Evolutionary conservation across 257 asterid species (phyloP).

Genomic region (Salvia rosmarinus): DNA sequence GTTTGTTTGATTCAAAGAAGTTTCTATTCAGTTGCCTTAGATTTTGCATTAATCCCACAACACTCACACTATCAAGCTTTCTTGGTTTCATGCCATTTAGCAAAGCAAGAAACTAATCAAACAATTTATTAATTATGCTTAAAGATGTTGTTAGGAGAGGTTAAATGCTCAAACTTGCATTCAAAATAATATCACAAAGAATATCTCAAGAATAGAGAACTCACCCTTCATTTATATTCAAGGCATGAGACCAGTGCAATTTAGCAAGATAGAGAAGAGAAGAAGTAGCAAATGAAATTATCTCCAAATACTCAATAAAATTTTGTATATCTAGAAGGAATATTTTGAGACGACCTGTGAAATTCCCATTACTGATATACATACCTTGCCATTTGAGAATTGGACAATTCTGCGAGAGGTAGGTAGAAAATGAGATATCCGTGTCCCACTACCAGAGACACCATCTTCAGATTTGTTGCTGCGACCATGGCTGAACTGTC

Average conservation of each 20-base stretch:
- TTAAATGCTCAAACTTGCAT: slow-evolving; percentile 7
- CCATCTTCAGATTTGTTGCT: slow-evolving; percentile 84
- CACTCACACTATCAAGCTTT: not conserved
- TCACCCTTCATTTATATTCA: not conserved
- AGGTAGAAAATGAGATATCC: slow-evolving; percentile 95
- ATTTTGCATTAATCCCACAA: not conserved
- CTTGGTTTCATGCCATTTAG: slow-evolving; percentile 12
- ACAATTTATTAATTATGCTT: not conserved
- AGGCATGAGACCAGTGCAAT: not conserved
- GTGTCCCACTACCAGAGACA: slow-evolving; percentile 74
- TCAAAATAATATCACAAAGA: slow-evolving; percentile 13
- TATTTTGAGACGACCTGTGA: not conserved
- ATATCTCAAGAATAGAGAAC: slow-evolving; percentile 9
- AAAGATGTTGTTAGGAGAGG: slow-evolving; percentile 8
- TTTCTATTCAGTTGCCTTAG: not conserved
- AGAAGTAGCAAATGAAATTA: not conserved
- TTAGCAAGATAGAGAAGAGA: slow-evolving; percentile 15
- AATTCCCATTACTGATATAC: slow-evolving; percentile 13
- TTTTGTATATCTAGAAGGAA: not conserved
- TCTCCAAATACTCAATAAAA: not conserved
- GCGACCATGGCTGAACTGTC: slow-evolving; percentile 98
- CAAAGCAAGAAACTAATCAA: slow-evolving; percentile 22
- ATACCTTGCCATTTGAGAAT: slow-evolving; percentile 93
- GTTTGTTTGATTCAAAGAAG: not conserved
- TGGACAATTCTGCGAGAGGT: slow-evolving; percentile 98